Evolutionary conservation across 2,329 filamentous ascomycete species (phyloP), one percentile per base, ranked within the genome.

Genomic region (Truncatella angustata): DNA sequence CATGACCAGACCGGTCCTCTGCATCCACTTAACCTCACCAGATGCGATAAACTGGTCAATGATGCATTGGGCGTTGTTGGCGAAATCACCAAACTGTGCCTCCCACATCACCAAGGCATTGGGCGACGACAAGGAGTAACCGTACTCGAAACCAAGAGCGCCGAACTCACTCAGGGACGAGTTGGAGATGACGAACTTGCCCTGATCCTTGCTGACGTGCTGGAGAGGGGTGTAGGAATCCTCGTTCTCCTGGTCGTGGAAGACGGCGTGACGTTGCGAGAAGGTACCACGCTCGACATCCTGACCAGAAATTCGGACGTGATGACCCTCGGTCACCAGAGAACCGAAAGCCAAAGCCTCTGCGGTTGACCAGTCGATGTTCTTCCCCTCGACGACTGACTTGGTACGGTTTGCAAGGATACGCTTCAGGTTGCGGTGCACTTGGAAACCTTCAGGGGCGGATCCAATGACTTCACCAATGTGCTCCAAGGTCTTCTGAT

Each of bases 221-320:
- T 96, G 89, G 52, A 99, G 80, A 53, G 94, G 93, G 11, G 91
- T 97, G 76, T 95, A 96, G 5, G 92, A 96, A 61, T 82, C 81
- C 76, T 99, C 94, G 49, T 78, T 95, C 73, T 95, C 91, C 76
- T 99, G 94, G 76, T 99, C 94, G 73, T 99, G 94, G 71, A 99
- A 87, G 56, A 99, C 93, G 56, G 93, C 86, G 73, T 99, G 94
- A 65, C 94, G 89, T 78, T 99, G 94, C 42, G 94, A 97, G 80
- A 99, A 99, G 55, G 94, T 99, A 76, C 94, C 94, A 83, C 94
- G 91, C 81, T 99, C 94, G 56, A 99, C 94, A 78, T 99, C 94
- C 79, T 99, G 94, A 62, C 94, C 94, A 56, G 94, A 97, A 36
- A 99, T 90, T 73, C 94, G 91, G 64, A 99, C 92, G 70, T 99